Base-by-base conservation (phyloP, 371 early-diverging fungal species). In the Lichtheimia hyalospora region DNA sequence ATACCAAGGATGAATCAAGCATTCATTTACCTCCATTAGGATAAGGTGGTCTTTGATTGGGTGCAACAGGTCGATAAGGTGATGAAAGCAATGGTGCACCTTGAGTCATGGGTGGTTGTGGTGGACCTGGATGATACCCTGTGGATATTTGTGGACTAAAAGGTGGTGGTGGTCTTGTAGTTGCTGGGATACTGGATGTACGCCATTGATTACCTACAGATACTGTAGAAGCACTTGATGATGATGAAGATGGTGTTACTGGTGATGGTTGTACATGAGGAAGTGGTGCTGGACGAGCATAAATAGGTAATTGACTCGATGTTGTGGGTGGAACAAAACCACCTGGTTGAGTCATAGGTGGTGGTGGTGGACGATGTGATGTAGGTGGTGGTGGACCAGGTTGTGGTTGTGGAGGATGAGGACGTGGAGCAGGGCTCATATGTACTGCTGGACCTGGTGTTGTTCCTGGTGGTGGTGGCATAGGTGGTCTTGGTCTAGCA, bases 21-120 rank as follows among this genome's bases (percentile, higher is more conserved):
- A 44, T 25, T 25, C 25, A 41, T 23, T 57, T 63, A 24, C 44
- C 56, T 43, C 52, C 43, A 24, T 60, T 51, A 41, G 54, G 52
- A 20, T 49, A 41, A 49, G 25, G 63, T 20, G 58, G 58, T 28
- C 21, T 34, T 14, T 28, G 39, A 49, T 28, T 49, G 13, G 59
- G 51, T 10, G 34, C 42, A 23, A 48, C 58, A 15, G 65, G 65
- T 6, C 60, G 50, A 46, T 58, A 64, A 15, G 65, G 65, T 21
- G 65, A 52, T 14, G 65, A 64, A 21, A 64, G 28, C 18, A 64
- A 42, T 7, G 60, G 60, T 1, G 65, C 65, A 56, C 50, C 60
- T 16, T 34, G 27, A 10, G 65, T 23, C 5, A 25, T 46, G 34
- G 42, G 28, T 44, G 48, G 58, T 6, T 27, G 58, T 16, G 44